A percentile compares a stretch with the other conserved stretches of the same genome.
These are phyloP conservation scores for Persicaria tinctoria DNA, from an alignment of 148 eudicot genomes.

Conservation along the genomic window DNA sequence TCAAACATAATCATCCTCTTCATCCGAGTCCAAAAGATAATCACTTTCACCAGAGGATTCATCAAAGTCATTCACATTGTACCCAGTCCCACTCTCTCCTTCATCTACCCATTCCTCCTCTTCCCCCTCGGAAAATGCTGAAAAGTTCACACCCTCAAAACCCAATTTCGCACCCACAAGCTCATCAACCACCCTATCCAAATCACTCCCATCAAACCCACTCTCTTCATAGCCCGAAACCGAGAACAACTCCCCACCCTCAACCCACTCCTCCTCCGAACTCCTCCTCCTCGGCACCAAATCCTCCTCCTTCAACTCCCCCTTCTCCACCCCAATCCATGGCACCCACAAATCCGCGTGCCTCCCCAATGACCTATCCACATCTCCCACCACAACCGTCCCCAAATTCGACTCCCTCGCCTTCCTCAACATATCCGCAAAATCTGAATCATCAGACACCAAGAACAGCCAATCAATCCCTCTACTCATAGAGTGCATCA, in stretches of 20 bases:
- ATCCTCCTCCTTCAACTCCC: conserved; percentile 62
- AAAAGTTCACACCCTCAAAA: conserved; percentile 23
- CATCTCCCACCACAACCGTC: conserved; percentile 85
- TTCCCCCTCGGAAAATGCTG: conserved; percentile 51
- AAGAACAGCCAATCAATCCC: conserved; percentile 79
- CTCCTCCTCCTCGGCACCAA: conserved; percentile 41
- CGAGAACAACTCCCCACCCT: conserved; percentile 28
- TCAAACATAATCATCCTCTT: conserved; percentile 24
- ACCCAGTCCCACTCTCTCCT: conserved; percentile 2
- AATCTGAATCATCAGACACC: conserved; percentile 91
- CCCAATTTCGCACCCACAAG: conserved; percentile 27
- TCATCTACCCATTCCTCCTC: conserved; percentile 26
- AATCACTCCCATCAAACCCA: conserved; percentile 23
- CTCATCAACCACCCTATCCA: conserved; percentile 45
- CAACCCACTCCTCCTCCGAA: conserved; percentile 21
- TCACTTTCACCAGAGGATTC: not conserved
- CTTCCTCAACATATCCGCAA: conserved; percentile 67
- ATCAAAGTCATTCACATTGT: not conserved
- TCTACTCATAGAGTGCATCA: conserved; percentile 59
- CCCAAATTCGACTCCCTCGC: conserved; percentile 76
- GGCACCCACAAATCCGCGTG: conserved; percentile 84
- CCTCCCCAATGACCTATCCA: conserved; percentile 61
- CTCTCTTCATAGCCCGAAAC: conserved; percentile 32
- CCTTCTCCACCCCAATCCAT: conserved; percentile 69
- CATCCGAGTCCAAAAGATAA: conserved; percentile 16